Evolutionary conservation across 2,329 filamentous ascomycete genomes (phyloP).

Genomic region (Colletotrichum abscissum): DNA sequence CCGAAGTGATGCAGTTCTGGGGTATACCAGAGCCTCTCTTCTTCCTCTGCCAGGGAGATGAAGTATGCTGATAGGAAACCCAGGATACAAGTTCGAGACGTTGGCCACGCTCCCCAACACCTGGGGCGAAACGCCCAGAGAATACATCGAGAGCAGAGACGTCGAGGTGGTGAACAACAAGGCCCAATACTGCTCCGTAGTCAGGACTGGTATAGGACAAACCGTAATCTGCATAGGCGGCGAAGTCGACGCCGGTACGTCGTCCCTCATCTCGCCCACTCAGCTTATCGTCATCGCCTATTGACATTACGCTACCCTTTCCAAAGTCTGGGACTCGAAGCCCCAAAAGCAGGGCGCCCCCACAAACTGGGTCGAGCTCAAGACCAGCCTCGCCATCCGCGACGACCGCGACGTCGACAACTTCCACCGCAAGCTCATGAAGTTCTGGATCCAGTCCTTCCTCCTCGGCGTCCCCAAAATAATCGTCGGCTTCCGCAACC

Average conservation of each 20-base stretch:
- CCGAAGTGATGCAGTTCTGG: slow-evolving; percentile 93
- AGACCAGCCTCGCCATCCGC: slow-evolving; percentile 82
- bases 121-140: slow-evolving; percentile 79
- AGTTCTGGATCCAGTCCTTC: slow-evolving; percentile 98
- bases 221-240: slow-evolving; percentile 84
- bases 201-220: slow-evolving; percentile 86
- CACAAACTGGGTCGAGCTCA: slow-evolving; percentile 94
- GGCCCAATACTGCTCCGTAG: slow-evolving; percentile 95
- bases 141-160: slow-evolving; percentile 82
- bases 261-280: slow-evolving; percentile 1
- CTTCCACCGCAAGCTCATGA: slow-evolving; percentile 91
- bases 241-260: slow-evolving; percentile 87
- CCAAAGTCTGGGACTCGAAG: slow-evolving; percentile 82
- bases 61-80: neutral
- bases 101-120: slow-evolving; percentile 79
- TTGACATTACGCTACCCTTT: slow-evolving; percentile 13
- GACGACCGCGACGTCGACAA: slow-evolving; percentile 75
- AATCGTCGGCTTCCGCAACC: slow-evolving; percentile 87
- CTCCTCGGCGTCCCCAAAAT: slow-evolving; percentile 92
- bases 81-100: slow-evolving; percentile 97
- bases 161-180: slow-evolving; percentile 84
- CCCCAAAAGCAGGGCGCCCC: slow-evolving; percentile 72
- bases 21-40: slow-evolving; percentile 59
- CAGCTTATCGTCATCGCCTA: neutral
- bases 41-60: neutral